Conservation (phyloP, 441 rosid species). For the Kokia cookei region DNA sequence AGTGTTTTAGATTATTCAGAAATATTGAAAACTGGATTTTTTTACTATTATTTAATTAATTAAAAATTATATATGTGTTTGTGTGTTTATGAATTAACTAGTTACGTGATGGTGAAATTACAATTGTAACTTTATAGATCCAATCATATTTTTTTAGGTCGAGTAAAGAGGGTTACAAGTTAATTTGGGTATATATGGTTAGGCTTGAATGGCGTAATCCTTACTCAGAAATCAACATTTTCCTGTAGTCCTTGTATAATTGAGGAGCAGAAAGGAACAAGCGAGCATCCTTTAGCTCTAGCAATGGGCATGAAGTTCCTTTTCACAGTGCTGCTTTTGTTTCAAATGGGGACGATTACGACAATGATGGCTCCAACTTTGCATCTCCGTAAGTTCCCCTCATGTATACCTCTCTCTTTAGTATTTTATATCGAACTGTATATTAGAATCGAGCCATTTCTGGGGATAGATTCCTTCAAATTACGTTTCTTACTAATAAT, state of each 20-base stretch:
- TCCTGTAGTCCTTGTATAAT: background rate
- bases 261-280: background rate
- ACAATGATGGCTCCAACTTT: slow-evolving; percentile 63
- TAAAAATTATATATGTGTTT: too few relatives aligned
- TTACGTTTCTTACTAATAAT: too few relatives aligned
- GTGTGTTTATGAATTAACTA: too few relatives aligned
- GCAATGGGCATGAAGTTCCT: slow-evolving; percentile 35
- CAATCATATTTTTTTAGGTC: too few relatives aligned
- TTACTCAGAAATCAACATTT: background rate
- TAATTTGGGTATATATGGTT: background rate
- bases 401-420: background rate
- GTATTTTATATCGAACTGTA: background rate
- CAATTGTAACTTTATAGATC: too few relatives aligned
- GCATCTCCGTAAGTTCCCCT: slow-evolving; percentile 42
- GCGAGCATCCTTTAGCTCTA: slow-evolving; percentile 20
- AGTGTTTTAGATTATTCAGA: too few relatives aligned
- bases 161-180: too few relatives aligned
- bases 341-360: slow-evolving; percentile 68
- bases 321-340: slow-evolving; percentile 34
- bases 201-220: background rate
- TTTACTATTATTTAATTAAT: too few relatives aligned
- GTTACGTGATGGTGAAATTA: too few relatives aligned
- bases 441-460: background rate
- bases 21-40: too few relatives aligned
- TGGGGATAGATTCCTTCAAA: background rate